A percentile compares a stretch with the other conserved stretches of the same genome.
Evolutionary conservation across 768 basidiomycete genomes (phyloP).

Genomic region (Mycena chlorophos): DNA sequence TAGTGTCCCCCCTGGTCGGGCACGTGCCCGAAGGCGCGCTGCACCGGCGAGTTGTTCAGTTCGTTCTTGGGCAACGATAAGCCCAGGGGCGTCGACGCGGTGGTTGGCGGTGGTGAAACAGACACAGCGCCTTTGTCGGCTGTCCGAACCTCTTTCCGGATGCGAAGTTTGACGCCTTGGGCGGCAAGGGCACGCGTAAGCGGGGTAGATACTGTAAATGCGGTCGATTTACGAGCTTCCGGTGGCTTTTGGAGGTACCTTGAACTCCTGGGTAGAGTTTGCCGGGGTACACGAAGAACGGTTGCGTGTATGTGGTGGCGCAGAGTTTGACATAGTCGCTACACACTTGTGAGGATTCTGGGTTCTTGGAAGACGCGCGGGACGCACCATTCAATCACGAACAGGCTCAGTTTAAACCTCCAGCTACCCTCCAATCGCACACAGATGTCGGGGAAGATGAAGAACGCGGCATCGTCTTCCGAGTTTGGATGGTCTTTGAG

Average conservation of each 20-base stretch:
- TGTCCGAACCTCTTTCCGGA: slow-evolving; percentile 38
- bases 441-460: slow-evolving; percentile 22
- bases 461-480: slow-evolving; percentile 20
- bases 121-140: too few relatives aligned
- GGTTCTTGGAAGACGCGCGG: neutral
- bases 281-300: slow-evolving; percentile 47
- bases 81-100: neutral
- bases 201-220: slow-evolving; percentile 36
- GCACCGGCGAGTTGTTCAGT: neutral
- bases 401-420: slow-evolving; percentile 19
- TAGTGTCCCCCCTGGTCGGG: neutral
- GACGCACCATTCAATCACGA: slow-evolving; percentile 18
- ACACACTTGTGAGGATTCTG: slow-evolving; percentile 1
- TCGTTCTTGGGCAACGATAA: neutral
- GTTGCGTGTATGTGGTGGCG: slow-evolving; percentile 39
- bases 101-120: neutral
- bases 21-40: neutral
- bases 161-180: slow-evolving; percentile 45
- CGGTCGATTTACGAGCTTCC: neutral
- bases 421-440: slow-evolving; percentile 22
- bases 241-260: slow-evolving; percentile 28
- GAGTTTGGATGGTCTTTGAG: slow-evolving; percentile 21
- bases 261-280: slow-evolving; percentile 50
- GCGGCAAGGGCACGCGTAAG: slow-evolving; percentile 42
- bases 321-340: slow-evolving; percentile 43